phyloP scores from a whole-genome alignment of 2,329 filamentous ascomycete genomes.

The Ploettnerulaceae sp. region DNA sequence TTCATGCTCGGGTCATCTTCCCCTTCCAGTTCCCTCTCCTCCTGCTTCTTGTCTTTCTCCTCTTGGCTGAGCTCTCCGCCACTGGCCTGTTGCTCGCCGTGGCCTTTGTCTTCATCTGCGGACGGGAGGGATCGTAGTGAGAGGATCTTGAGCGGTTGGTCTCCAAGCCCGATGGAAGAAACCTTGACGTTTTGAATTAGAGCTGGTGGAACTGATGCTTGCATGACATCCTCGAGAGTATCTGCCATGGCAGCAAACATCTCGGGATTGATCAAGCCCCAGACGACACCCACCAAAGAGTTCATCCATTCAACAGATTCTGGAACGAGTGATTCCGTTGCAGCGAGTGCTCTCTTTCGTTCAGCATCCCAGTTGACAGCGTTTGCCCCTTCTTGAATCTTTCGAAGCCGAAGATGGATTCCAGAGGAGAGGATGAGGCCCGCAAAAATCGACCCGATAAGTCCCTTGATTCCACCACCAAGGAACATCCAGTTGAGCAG shows the following conservation, averaged over 20 bases:
- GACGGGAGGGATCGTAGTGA: slow-evolving; percentile 19
- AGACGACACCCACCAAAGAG: slow-evolving; percentile 19
- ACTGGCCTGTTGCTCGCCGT: slow-evolving; percentile 8
- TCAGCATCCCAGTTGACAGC: slow-evolving; percentile 23
- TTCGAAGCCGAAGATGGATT: slow-evolving; percentile 22
- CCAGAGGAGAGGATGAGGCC: slow-evolving; percentile 20
- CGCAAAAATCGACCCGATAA: slow-evolving; percentile 16
- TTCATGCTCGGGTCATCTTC: slow-evolving; percentile 18
- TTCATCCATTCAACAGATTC: slow-evolving; percentile 26
- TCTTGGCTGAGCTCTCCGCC: slow-evolving; percentile 10
- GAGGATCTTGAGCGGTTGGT: slow-evolving; percentile 21
- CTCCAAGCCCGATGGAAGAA: slow-evolving; percentile 20
- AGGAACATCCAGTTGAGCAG: slow-evolving; percentile 19
- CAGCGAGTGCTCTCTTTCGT: slow-evolving; percentile 16
- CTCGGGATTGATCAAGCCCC: slow-evolving; percentile 21
- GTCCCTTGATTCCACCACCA: slow-evolving; percentile 14
- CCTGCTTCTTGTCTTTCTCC: slow-evolving; percentile 16
- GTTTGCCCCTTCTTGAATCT: slow-evolving; percentile 22
- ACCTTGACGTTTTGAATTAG: slow-evolving; percentile 21
- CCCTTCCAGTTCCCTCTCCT: slow-evolving; percentile 20
- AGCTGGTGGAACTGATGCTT: slow-evolving; percentile 21
- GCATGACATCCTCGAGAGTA: slow-evolving; percentile 25
- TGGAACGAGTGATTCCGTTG: slow-evolving; percentile 19
- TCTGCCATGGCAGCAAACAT: slow-evolving; percentile 24
- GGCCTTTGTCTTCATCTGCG: slow-evolving; percentile 16